phyloP scores from a whole-genome alignment of 2,329 filamentous ascomycete genomes.

The Penicillium sp. region DNA sequence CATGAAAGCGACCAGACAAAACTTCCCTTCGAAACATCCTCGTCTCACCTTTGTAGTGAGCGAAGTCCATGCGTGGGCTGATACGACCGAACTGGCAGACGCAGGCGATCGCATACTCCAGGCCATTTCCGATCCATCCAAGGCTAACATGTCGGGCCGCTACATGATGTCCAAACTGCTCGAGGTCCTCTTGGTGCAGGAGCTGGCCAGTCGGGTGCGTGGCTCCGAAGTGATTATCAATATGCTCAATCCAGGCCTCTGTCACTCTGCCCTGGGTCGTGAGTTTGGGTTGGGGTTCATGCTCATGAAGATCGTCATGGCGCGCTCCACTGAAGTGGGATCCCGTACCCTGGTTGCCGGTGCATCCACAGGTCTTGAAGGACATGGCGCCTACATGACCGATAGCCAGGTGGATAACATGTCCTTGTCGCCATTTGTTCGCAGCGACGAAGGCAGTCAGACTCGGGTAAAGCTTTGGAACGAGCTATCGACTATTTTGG shows the following conservation, averaged over 20 bases:
- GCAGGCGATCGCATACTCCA: slow-evolving; percentile 37
- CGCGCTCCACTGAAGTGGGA: slow-evolving; percentile 49
- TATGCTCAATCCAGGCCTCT: slow-evolving; percentile 54
- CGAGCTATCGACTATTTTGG: slow-evolving; percentile 44
- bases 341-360: slow-evolving; percentile 46
- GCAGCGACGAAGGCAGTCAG: slow-evolving; percentile 38
- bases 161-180: slow-evolving; percentile 51
- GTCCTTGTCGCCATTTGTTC: slow-evolving; percentile 38
- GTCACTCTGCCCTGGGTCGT: slow-evolving; percentile 48
- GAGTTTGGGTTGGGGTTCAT: slow-evolving; percentile 24
- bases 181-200: slow-evolving; percentile 46
- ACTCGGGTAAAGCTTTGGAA: slow-evolving; percentile 44
- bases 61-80: slow-evolving; percentile 43
- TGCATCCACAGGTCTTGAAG: slow-evolving; percentile 39
- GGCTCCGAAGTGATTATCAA: slow-evolving; percentile 48
- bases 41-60: slow-evolving; percentile 39
- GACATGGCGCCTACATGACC: slow-evolving; percentile 49
- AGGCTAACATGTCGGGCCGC: slow-evolving; percentile 39
- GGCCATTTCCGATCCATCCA: slow-evolving; percentile 36
- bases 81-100: slow-evolving; percentile 36
- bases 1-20: slow-evolving; percentile 43
- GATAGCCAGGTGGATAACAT: slow-evolving; percentile 31
- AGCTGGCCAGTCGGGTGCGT: slow-evolving; percentile 33
- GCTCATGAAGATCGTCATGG: slow-evolving; percentile 33
- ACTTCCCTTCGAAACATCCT: slow-evolving; percentile 31